Conservation (phyloP, 2,329 filamentous ascomycete genomes). For the Neofusicoccum kwambonambiense region DNA sequence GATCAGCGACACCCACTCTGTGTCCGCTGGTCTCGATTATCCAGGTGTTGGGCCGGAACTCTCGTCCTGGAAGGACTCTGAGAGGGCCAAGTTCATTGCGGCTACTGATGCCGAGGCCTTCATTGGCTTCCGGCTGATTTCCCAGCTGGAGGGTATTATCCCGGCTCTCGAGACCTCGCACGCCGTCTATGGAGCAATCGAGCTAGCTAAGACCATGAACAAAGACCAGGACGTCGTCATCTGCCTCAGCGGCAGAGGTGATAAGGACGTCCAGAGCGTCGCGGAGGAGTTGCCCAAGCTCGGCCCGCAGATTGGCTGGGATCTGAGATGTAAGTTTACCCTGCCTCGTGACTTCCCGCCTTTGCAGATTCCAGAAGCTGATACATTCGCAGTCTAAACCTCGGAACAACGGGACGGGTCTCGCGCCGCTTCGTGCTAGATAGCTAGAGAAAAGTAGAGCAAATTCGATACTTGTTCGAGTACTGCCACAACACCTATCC, state of each 20-base stretch:
- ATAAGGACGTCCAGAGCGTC: conserved; percentile 98
- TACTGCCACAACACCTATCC: too few species aligned
- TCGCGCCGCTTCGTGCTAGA: neutral
- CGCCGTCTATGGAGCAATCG: conserved; percentile 83
- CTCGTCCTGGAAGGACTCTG: conserved; percentile 85
- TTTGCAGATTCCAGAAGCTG: neutral
- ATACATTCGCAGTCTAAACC: neutral
- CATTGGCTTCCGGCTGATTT: conserved; percentile 78
- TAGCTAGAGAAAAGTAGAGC: neutral
- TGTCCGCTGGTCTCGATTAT: conserved; percentile 95
- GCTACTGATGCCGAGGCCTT: conserved; percentile 92
- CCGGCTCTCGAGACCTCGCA: conserved; percentile 92
- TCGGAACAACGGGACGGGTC: neutral
- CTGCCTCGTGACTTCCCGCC: neutral
- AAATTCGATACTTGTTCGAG: neutral
- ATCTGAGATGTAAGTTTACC: conserved; percentile 53
- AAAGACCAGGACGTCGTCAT: conserved; percentile 90
- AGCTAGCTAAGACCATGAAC: conserved; percentile 89
- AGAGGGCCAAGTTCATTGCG: conserved; percentile 82
- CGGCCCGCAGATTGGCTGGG: conserved; percentile 81
- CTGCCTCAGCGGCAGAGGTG: conserved; percentile 86
- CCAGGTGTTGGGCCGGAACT: conserved; percentile 95
- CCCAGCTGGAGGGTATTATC: conserved; percentile 92
- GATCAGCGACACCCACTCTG: conserved; percentile 91
- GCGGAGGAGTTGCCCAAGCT: conserved; percentile 88